Evolutionary conservation across 768 basidiomycete species (phyloP), one percentile per base, ranked within the genome.

Genomic region (Mycena kentingensis): DNA sequence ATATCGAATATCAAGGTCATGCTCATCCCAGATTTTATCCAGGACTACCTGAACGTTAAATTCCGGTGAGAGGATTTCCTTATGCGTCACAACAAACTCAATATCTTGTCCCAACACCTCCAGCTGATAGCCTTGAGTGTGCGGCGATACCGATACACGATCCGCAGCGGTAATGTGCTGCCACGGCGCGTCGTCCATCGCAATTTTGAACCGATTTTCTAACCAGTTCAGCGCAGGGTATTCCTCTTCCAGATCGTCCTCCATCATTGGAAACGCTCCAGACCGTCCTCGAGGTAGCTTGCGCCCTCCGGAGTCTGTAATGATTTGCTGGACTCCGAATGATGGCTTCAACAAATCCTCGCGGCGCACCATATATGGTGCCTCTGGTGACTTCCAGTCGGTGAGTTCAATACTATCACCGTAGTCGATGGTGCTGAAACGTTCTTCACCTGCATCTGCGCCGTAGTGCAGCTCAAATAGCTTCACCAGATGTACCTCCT

Each of bases 371-470:
- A 50, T 29, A 16, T 5, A 54, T 1, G 47, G 42, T 10, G 35
- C 12, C 7, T 22, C 47, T 26, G 53, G 42, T 25, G 11, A 19
- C 2, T 49, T 5, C 52, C 52, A 54, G 18, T 54, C 52, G 1
- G 52, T 54, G 5, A 49, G 11, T 38, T 55, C 53, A 13, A 55
- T 32, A 4, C 1, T 24, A 18, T 50, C n/a, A 19, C 53, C 42
- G 24, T 49, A 49, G 27, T 55, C 42, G n/a, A 55, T 49, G 4
- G 35, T 27, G 2, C 26, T 55, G 29, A 55, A 55, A 4, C 53
- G n/a, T 34, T 55, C 48, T 19, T 49, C 32, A 15, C 15, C 12
- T 3, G 29, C 2, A 3, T 55, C 19, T 5, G 19, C 2, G 2
- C 13, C 24, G n/a, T 49, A 55, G 22, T 36, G 49, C 13, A 35